Percentiles rank a stretch among this genome's conserved stretches.
Conservation (phyloP, 2,329 filamentous ascomycete genomes). For the Fusarium virguliforme region DNA sequence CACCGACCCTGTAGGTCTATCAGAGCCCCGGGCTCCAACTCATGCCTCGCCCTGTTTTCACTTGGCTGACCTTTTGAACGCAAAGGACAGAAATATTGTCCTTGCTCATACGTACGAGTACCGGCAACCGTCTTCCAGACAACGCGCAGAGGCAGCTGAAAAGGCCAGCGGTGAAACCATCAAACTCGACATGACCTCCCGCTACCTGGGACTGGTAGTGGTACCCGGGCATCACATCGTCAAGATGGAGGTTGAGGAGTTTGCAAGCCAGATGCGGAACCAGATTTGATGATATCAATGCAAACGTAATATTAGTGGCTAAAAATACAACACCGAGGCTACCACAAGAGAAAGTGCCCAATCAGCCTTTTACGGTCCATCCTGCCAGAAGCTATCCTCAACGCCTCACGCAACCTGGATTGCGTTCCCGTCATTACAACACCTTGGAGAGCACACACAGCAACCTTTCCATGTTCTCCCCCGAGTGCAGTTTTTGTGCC, state of each 20-base stretch:
- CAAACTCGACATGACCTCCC: slow-evolving; percentile 82
- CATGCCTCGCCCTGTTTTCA: background rate
- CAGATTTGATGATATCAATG: slow-evolving; percentile 30
- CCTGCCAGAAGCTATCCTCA: slow-evolving; percentile 44
- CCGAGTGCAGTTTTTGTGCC: slow-evolving; percentile 13
- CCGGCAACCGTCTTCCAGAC: slow-evolving; percentile 76
- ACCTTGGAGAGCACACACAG: slow-evolving; percentile 19
- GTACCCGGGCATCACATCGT: slow-evolving; percentile 89
- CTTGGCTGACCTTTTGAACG: slow-evolving; percentile 15
- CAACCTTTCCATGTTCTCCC: slow-evolving; percentile 1
- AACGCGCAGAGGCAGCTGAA: slow-evolving; percentile 58
- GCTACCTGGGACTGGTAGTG: slow-evolving; percentile 91
- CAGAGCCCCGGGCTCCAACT: slow-evolving; percentile 16
- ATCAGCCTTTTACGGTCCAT: slow-evolving; percentile 46
- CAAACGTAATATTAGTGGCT: slow-evolving; percentile 49
- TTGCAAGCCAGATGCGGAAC: slow-evolving; percentile 67
- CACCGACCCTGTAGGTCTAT: slow-evolving; percentile 83
- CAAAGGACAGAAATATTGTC: slow-evolving; percentile 89
- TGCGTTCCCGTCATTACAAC: slow-evolving; percentile 41
- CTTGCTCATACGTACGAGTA: slow-evolving; percentile 92
- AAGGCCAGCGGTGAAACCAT: slow-evolving; percentile 61
- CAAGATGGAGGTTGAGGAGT: slow-evolving; percentile 91
- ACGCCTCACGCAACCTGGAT: slow-evolving; percentile 51
- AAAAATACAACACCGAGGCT: slow-evolving; percentile 51
- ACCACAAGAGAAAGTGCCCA: slow-evolving; percentile 46